Conservation (phyloP, 2,329 filamentous ascomycete species). For the Claviceps cyperi region DNA sequence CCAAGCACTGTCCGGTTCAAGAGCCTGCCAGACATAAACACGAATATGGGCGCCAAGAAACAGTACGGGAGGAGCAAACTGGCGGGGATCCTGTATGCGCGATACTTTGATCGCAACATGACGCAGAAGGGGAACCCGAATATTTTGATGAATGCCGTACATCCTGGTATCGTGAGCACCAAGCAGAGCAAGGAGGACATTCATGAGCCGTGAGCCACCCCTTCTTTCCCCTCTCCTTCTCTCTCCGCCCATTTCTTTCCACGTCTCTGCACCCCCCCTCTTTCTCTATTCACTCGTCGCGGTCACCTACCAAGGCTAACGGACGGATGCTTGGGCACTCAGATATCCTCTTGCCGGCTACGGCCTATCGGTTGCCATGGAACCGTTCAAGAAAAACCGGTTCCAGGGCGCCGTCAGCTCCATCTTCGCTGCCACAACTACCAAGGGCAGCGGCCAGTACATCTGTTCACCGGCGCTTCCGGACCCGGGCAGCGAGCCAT, state of each 20-base stretch:
- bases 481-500: background rate
- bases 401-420: conserved; percentile 1
- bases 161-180: conserved; percentile 1
- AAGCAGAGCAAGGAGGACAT: conserved; percentile 1
- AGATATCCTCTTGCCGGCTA: conserved; percentile 1
- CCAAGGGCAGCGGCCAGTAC: background rate
- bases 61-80: background rate
- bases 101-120: background rate
- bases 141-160: background rate
- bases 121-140: background rate
- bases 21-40: background rate
- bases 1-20: background rate
- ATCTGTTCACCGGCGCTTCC: background rate
- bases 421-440: background rate
- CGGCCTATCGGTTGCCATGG: background rate
- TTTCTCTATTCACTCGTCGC: no score
- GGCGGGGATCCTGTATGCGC: background rate
- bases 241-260: background rate
- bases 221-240: background rate
- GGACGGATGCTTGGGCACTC: background rate
- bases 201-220: background rate
- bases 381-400: background rate
- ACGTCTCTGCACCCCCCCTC: no score
- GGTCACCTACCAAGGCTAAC: background rate
- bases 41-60: background rate